Evolutionary conservation across 2,329 filamentous ascomycete genomes (phyloP), one percentile per base, ranked within the genome.

Genomic region (Pyrenochaeta sp.): DNA sequence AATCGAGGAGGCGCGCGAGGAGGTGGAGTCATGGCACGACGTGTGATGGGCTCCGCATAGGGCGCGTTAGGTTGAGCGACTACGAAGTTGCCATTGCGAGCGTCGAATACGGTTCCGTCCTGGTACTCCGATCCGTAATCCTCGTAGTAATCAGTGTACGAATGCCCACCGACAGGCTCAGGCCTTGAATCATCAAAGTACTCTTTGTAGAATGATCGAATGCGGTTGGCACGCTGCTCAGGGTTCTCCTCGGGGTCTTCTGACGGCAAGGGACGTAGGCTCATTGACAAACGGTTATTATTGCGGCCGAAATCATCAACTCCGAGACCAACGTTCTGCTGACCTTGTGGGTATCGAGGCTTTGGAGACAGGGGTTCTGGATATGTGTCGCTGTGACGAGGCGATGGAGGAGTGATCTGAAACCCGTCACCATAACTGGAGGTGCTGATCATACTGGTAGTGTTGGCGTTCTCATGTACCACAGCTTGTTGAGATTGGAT

Each of bases 121-220:
- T 85, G 77, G 65, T 88, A 90, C 53, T 85, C 82, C 14, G 82
- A 76, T 45, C 88, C 85, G 62, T 90, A 89, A 60, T 93, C 88
- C 61, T 92, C 88, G 51, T 89, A 86, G 70, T 92, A 89, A 27
- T 76, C 74, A 23, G 74, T 74, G 48, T 75, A 67, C 17, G 57
- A 51, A 37, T 65, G 58, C 23, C 53, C 58, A 17, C 63, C 60
- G 11, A 55, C 61, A 23, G 64, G 67, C 28, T 73, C 74, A 2
- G 74, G 71, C 67, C 85, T 89, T 46, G 79, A 84, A 28, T 96
- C 93, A 56, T 97, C 94, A 61, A 99, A 99, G 76, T 99, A 99
- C 69, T 99, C 94, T 77, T 96, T 96, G 78, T 99, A 99, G 77
- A 99, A 99, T 3, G 94, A 99, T 69, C 94, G 84, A 58, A 99